These are phyloP conservation scores for Glutinoglossum americanum DNA, from an alignment of 495 filamentous ascomycete species.

Conservation along the genomic window DNA sequence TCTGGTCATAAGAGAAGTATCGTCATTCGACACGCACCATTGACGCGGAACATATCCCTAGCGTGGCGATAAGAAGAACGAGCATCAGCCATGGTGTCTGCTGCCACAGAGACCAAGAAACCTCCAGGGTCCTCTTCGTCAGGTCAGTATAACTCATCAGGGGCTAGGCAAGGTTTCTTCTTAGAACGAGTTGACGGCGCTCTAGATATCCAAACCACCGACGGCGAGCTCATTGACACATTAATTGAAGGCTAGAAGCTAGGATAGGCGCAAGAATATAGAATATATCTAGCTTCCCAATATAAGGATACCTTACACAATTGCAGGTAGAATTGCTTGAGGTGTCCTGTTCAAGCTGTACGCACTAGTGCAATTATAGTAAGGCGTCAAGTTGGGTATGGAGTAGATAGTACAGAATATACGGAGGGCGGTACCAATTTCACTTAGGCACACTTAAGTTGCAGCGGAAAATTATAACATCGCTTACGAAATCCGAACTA, in stretches of 20 bases:
- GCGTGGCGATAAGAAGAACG: background rate
- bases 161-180: background rate
- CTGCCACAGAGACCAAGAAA: background rate
- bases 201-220: background rate
- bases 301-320: background rate
- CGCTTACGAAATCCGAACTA: too few species aligned
- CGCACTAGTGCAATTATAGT: too few species aligned
- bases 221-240: background rate
- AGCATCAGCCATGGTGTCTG: conserved; percentile 1
- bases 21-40: background rate
- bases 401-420: too few species aligned
- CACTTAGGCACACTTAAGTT: too few species aligned
- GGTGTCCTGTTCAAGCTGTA: too few species aligned
- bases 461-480: too few species aligned
- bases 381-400: too few species aligned
- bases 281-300: background rate
- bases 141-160: background rate
- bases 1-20: too few species aligned
- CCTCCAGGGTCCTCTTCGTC: background rate
- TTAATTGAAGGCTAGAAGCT: too few species aligned
- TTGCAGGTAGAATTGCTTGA: background rate
- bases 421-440: too few species aligned
- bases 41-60: background rate
- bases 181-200: background rate
- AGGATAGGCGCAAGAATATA: background rate